A percentile compares a stretch with the other conserved stretches of the same genome.
Evolutionary conservation across 148 eudicot species (phyloP).

Genomic region (Rhododendron molle): DNA sequence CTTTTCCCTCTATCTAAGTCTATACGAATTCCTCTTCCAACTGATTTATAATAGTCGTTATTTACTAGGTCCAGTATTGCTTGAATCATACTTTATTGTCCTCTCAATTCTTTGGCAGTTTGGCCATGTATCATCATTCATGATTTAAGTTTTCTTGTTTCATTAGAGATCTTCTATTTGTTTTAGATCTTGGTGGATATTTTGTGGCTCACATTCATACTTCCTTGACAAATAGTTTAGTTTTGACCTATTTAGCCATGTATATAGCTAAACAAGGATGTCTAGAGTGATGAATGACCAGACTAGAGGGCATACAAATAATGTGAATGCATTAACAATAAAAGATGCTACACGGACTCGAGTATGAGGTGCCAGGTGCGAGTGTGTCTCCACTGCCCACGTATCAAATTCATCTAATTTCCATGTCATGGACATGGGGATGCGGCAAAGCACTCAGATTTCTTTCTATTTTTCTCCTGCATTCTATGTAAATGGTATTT

Average conservation of each 20-base stretch:
- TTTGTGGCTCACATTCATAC: neutral
- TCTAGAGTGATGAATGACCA: neutral
- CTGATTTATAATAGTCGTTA: neutral
- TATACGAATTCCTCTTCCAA: neutral
- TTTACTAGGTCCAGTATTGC: neutral
- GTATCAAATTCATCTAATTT: neutral
- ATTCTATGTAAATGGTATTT: neutral
- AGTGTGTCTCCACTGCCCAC: neutral
- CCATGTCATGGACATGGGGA: neutral
- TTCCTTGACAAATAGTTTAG: neutral
- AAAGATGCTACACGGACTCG: neutral
- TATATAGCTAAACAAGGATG: neutral
- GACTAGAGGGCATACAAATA: neutral
- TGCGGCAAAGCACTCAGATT: neutral
- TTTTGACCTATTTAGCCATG: neutral
- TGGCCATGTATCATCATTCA: neutral
- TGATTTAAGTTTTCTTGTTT: neutral
- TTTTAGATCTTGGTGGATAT: neutral
- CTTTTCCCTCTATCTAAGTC: neutral
- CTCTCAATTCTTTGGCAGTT: neutral
- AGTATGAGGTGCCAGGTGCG: neutral
- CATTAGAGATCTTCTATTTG: neutral
- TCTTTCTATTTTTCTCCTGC: neutral
- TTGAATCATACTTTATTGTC: neutral
- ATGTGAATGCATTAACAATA: neutral